phyloP scores from a whole-genome alignment of 83 land plant genomes.

The Picea engelmannii region DNA sequence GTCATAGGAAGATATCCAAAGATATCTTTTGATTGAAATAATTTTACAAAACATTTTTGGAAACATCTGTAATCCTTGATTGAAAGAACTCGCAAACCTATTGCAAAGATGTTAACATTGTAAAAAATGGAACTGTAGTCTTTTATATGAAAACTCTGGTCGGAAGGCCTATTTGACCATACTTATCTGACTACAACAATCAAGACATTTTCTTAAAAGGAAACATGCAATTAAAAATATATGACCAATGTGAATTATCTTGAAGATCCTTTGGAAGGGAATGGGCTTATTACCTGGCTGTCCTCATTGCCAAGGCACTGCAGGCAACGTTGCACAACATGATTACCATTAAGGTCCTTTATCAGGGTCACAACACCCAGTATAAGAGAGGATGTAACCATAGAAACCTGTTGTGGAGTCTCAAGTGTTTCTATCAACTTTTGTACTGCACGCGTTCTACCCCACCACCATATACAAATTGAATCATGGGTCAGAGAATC shows the following conservation, averaged over 20 bases:
- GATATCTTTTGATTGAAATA: too few species aligned
- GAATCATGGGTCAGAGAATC: background rate
- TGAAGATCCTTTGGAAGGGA: background rate
- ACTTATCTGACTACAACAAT: slow-evolving; percentile 1
- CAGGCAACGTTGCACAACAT: slow-evolving; percentile 65
- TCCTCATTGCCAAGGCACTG: slow-evolving; percentile 34
- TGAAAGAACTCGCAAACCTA: background rate
- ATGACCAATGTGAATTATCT: background rate
- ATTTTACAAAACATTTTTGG: background rate
- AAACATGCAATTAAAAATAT: background rate
- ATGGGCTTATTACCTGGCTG: slow-evolving; percentile 35
- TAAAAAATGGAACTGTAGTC: background rate
- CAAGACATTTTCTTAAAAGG: background rate
- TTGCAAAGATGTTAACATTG: background rate
- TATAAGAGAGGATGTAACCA: slow-evolving; percentile 42
- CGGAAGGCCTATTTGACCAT: background rate
- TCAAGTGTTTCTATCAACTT: slow-evolving; percentile 52
- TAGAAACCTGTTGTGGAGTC: slow-evolving; percentile 39
- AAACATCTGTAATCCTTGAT: background rate
- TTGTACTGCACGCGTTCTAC: slow-evolving; percentile 70
- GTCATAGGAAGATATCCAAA: too few species aligned
- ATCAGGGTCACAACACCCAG: slow-evolving; percentile 44
- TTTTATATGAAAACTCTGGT: background rate
- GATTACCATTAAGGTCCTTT: slow-evolving; percentile 58
- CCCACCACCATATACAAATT: background rate